Conservation (phyloP, 371 early-diverging fungal species). For the Conidiobolus incongruus region DNA sequence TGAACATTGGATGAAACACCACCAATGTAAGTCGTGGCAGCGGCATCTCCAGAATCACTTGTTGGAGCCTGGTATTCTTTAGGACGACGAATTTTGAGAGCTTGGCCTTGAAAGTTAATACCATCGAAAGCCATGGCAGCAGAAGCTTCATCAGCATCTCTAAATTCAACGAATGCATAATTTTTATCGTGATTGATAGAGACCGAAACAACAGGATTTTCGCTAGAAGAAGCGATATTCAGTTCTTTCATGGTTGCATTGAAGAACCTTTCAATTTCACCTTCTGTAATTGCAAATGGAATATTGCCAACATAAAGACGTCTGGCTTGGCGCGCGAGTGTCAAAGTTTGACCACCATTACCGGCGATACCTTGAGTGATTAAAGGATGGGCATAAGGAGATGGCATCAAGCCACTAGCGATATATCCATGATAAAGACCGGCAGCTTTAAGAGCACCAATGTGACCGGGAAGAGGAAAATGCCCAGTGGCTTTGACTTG, state of each 20-base stretch:
- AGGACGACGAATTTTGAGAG: conserved; percentile 78
- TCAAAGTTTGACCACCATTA: conserved; percentile 13
- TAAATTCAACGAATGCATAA: conserved; percentile 88
- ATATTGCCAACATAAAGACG: conserved; percentile 86
- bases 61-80: conserved; percentile 78
- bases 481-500: conserved; percentile 81
- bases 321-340: conserved; percentile 39
- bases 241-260: conserved; percentile 60
- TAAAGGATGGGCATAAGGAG: conserved; percentile 4
- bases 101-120: conserved; percentile 54
- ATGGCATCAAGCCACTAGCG: conserved; percentile 21
- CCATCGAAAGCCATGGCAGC: conserved; percentile 85
- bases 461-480: conserved; percentile 81
- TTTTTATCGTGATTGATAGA: conserved; percentile 82
- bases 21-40: conserved; percentile 20
- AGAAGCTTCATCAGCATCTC: conserved; percentile 72
- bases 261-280: conserved; percentile 54
- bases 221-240: conserved; percentile 26
- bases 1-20: conserved; percentile 61
- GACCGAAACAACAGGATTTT: conserved; percentile 42
- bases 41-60: conserved; percentile 17
- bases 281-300: conserved; percentile 53
- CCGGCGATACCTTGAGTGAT: conserved; percentile 19
- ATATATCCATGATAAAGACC: no score
- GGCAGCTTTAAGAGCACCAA: conserved; percentile 35